Conservation (phyloP, 306 rosid species). For the Leucaena leucocephala region DNA sequence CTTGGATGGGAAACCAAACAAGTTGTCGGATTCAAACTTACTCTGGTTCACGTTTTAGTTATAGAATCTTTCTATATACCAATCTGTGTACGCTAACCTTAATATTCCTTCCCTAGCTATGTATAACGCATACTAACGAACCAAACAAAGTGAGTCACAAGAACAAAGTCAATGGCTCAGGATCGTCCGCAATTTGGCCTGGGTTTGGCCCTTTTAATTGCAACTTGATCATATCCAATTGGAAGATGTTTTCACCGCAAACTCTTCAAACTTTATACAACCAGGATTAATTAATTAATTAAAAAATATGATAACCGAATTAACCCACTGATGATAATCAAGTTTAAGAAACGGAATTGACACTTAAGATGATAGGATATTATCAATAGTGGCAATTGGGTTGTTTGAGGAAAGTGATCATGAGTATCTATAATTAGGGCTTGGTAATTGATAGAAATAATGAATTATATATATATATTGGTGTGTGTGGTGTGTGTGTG, state of each 20-base stretch:
- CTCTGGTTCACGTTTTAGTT: slow-evolving; percentile 27
- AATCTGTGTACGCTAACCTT: slow-evolving; percentile 18
- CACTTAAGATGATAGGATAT: neutral
- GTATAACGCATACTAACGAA: neutral
- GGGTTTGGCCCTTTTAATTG: neutral
- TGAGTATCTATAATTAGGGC: neutral
- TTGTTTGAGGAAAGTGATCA: neutral
- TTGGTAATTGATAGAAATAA: neutral
- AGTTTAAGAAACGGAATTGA: neutral
- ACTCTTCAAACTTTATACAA: neutral
- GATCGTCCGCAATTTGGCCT: neutral
- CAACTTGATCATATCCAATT: neutral
- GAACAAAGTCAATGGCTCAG: neutral
- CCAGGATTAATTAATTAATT: too few relatives aligned
- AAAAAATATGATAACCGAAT: neutral
- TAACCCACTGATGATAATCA: neutral
- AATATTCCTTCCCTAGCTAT: slow-evolving; percentile 23
- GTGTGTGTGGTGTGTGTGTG: neutral
- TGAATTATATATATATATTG: too few relatives aligned
- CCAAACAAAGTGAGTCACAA: neutral
- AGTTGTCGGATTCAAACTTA: neutral
- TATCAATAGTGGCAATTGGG: neutral
- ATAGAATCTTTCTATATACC: slow-evolving; percentile 26
- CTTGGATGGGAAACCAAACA: neutral
- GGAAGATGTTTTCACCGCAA: neutral